Base-by-base conservation (phyloP, 208 protist species). In the Blechomonas ayalai region DNA sequence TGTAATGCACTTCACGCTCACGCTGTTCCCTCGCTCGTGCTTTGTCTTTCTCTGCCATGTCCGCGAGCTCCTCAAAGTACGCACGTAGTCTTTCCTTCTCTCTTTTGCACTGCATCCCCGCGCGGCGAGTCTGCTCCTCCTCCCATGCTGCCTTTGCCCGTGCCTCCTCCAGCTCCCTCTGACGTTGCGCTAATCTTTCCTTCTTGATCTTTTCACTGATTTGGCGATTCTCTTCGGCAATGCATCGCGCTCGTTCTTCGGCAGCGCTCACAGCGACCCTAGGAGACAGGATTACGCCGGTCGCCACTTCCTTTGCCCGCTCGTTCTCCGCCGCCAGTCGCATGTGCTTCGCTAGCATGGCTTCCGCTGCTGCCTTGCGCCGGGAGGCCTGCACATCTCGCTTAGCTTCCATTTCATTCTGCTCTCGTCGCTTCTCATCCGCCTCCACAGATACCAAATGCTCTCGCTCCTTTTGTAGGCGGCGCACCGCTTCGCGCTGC, bases 381-480 rank as follows among this genome's bases (percentile, higher is more conserved):
- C 42, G 31, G 31, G 13, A 10, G n/a, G 13, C 13, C 15, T 25
- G 34, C 46, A 32, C 27, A 5, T 53, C 45, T 1, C 28, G 42
- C 38, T 39, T 37, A 13, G 24, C 37, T 23, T 53, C 42, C 13
- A 52, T 46, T 16, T 51, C 32, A 18, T 29, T 26, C 15, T 18
- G 29, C 28, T 37, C 31, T 23, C 4, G 1, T 18, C 27, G 58
- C 12, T 24, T 38, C 6, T 28, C 43, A 13, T 62, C 47, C 35
- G 48, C 39, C 9, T 40, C 52, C 0, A 31, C 27, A 20, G 46
- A 56, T 13, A 43, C 46, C 32, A 53, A 32, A 13, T 69, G 43
- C 29, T 52, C 43, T 0, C 38, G 29, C 33, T 67, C 53, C 25
- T 33, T 13, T 26, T 35, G 57, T 2, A 58, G 39, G n/a, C 53